These are phyloP conservation scores for Monilinia laxa DNA, from an alignment of 2,329 filamentous ascomycete species.

Conservation along the genomic window DNA sequence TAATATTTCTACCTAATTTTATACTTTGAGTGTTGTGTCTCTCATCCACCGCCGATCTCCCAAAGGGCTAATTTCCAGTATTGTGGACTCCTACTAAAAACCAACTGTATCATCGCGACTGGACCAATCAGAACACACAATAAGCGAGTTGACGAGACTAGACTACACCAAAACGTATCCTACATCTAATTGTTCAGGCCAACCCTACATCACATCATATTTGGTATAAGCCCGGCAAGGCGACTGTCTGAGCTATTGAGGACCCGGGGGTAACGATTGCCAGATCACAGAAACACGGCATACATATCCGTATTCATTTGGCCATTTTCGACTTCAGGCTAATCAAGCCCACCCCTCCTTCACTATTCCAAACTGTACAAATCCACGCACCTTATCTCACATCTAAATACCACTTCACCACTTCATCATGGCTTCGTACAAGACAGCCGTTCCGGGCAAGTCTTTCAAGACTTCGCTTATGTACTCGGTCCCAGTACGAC, in stretches of 20 bases:
- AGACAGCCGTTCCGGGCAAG: constrained; percentile 31
- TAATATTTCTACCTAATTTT: constrained; percentile 7
- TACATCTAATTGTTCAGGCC: constrained; percentile 3
- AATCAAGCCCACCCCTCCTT: constrained; percentile 1
- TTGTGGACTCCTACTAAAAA: constrained; percentile 6
- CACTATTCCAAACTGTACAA: background rate
- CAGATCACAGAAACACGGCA: constrained; percentile 12
- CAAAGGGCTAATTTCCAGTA: constrained; percentile 13
- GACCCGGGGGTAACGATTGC: constrained; percentile 1
- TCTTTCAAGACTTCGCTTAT: constrained; percentile 35
- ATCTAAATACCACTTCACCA: background rate
- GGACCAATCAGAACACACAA: constrained; percentile 9
- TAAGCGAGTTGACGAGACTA: constrained; percentile 13
- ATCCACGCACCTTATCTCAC: constrained; percentile 5
- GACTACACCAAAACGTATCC: constrained; percentile 3
- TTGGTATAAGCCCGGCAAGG: constrained; percentile 3
- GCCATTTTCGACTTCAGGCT: background rate
- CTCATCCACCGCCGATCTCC: constrained; percentile 8
- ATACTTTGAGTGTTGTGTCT: background rate
- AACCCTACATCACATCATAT: constrained; percentile 17
- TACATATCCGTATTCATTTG: constrained; percentile 7
- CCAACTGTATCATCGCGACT: background rate
- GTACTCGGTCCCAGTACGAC: constrained; percentile 38
- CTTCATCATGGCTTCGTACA: constrained; percentile 33
- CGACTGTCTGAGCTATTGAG: background rate